phyloP scores from a whole-genome alignment of 805 yeast species.

The Candida nemodendra region DNA sequence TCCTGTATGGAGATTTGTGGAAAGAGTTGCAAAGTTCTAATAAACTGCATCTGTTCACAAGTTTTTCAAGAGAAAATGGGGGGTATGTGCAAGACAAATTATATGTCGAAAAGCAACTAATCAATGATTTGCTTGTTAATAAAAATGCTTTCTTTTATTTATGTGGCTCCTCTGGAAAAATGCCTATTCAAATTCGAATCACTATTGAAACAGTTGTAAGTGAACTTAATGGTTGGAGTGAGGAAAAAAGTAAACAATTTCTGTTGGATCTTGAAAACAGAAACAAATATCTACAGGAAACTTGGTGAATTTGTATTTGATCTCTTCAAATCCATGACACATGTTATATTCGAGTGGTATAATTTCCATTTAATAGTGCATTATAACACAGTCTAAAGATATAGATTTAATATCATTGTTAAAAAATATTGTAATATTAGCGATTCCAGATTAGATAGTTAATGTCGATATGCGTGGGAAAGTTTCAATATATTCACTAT shows the following conservation, averaged over 20 bases:
- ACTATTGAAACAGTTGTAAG: conserved; percentile 66
- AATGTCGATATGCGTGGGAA: neutral
- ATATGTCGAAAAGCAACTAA: conserved; percentile 45
- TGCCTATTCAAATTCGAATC: conserved; percentile 83
- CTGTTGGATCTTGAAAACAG: conserved; percentile 58
- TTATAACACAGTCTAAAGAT: too few relatives aligned
- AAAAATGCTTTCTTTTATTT: conserved; percentile 65
- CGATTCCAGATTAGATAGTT: neutral
- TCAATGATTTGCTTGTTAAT: conserved; percentile 54
- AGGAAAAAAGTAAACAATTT: conserved; percentile 48
- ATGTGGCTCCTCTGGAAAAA: conserved; percentile 92
- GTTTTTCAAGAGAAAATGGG: conserved; percentile 50
- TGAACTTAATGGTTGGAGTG: conserved; percentile 40
- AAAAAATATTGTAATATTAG: neutral
- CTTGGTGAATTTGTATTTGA: conserved; percentile 57
- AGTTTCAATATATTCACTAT: conserved; percentile 5
- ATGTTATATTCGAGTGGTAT: too few relatives aligned
- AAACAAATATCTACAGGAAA: conserved; percentile 79
- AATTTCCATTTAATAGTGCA: too few relatives aligned
- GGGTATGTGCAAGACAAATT: conserved; percentile 81
- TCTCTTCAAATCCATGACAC: too few relatives aligned
- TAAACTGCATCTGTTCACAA: conserved; percentile 40
- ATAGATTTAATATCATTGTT: too few relatives aligned
- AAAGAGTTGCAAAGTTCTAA: conserved; percentile 31
- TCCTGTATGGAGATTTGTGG: conserved; percentile 60